Percentiles rank a stretch among this genome's conserved stretches.
These are phyloP conservation scores for Talinum fruticosum DNA, from an alignment of 148 eudicot species.

Conservation along the genomic window DNA sequence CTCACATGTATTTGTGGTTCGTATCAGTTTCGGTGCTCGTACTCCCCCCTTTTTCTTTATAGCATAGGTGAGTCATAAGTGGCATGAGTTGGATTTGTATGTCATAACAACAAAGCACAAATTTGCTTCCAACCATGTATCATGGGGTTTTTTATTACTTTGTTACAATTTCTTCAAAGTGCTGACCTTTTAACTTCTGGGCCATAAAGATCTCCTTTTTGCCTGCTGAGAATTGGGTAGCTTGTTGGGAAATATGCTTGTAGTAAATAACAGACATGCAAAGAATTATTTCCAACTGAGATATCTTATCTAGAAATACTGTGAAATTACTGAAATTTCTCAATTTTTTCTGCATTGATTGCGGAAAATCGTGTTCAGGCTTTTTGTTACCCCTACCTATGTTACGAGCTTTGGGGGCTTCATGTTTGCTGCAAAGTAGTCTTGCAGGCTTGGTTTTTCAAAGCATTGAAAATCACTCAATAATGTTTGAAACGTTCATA, in stretches of 20 bases:
- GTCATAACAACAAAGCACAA: neutral
- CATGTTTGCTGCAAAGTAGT: too few species aligned
- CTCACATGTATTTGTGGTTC: neutral
- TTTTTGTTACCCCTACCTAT: neutral
- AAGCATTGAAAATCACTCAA: too few species aligned
- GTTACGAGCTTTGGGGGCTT: too few species aligned
- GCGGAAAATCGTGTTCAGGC: neutral
- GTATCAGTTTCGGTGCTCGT: neutral
- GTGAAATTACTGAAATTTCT: neutral
- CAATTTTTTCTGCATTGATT: neutral
- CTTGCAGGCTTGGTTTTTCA: too few species aligned
- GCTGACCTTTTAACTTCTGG: neutral
- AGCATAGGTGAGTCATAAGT: neutral
- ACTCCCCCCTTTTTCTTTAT: neutral
- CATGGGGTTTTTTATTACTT: neutral
- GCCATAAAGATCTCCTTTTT: neutral
- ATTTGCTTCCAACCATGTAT: neutral
- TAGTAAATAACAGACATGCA: neutral
- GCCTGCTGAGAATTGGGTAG: neutral
- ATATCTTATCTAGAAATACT: neutral
- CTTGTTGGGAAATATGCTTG: neutral
- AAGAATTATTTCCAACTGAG: neutral
- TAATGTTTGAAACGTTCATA: neutral
- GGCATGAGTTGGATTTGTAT: neutral
- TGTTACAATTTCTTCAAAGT: neutral